Conservation (phyloP, 73 alveolate genomes). For the Blepharisma japonicum region DNA sequence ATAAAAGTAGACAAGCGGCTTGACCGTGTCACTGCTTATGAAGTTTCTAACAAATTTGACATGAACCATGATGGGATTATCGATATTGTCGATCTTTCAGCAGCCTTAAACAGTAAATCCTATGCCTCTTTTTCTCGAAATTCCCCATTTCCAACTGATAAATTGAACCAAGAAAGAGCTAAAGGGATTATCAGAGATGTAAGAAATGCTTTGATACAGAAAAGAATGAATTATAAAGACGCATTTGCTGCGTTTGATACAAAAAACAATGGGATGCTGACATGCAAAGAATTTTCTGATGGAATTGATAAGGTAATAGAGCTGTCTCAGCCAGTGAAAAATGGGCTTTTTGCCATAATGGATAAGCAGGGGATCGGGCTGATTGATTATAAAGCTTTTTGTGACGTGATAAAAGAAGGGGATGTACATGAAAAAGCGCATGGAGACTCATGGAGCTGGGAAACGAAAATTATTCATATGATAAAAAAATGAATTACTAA, state of each 20-base stretch:
- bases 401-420: conserved; percentile 44
- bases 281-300: conserved; percentile 65
- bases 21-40: neutral
- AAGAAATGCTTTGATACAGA: conserved; percentile 33
- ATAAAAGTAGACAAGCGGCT: neutral
- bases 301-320: conserved; percentile 54
- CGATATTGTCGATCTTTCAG: conserved; percentile 39
- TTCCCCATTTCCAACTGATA: conserved; percentile 37
- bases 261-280: conserved; percentile 69
- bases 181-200: conserved; percentile 42
- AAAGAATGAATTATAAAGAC: conserved; percentile 46
- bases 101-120: conserved; percentile 41
- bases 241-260: conserved; percentile 49
- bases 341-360: conserved; percentile 79
- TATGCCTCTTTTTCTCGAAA: conserved; percentile 5
- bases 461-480: conserved; percentile 53
- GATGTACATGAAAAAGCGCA: conserved; percentile 18
- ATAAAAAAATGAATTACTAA: conserved; percentile 65
- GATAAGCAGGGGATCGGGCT: conserved; percentile 72
- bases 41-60: conserved; percentile 38
- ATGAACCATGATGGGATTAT: conserved; percentile 50
- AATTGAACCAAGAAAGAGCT: conserved; percentile 33
- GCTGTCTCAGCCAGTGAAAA: conserved; percentile 68
- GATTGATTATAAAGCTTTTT: conserved; percentile 69
- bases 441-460: conserved; percentile 85